Conservation (phyloP, 2,329 filamentous ascomycete genomes). For the Didymella pinodella region DNA sequence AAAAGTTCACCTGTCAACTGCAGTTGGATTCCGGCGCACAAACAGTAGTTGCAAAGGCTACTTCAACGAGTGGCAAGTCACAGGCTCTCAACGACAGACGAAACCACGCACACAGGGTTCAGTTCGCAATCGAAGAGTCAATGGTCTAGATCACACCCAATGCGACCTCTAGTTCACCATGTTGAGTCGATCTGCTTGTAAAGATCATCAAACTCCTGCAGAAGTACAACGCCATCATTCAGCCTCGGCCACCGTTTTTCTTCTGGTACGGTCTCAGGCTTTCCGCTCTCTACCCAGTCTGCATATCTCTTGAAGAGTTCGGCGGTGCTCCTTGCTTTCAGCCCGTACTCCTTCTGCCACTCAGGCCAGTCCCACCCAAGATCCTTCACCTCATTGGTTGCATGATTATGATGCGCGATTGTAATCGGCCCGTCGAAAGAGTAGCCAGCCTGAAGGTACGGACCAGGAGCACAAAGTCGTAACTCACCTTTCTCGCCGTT, state of each 20-base stretch:
- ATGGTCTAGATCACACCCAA: background rate
- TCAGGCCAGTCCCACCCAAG: background rate
- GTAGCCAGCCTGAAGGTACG: background rate
- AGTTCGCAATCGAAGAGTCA: background rate
- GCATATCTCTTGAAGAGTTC: background rate
- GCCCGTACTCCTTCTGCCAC: background rate
- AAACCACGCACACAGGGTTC: background rate
- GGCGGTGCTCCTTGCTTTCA: background rate
- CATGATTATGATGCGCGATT: background rate
- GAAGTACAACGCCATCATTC: slow-evolving; percentile 43
- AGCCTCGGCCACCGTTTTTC: background rate
- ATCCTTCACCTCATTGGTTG: background rate
- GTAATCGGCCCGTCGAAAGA: background rate
- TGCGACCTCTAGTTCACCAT: background rate
- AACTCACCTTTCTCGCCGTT: background rate
- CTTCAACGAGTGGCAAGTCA: background rate
- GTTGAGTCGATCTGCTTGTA: slow-evolving; percentile 25
- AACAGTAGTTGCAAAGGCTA: slow-evolving; percentile 1
- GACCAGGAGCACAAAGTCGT: background rate
- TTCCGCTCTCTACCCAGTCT: background rate
- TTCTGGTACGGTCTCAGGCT: background rate
- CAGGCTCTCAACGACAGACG: slow-evolving; percentile 7
- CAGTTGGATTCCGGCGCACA: background rate
- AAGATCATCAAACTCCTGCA: slow-evolving; percentile 50
- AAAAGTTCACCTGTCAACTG: slow-evolving; percentile 4